phyloP scores from a whole-genome alignment of 2,329 filamentous ascomycete species.

The Botrytis tulipae region DNA sequence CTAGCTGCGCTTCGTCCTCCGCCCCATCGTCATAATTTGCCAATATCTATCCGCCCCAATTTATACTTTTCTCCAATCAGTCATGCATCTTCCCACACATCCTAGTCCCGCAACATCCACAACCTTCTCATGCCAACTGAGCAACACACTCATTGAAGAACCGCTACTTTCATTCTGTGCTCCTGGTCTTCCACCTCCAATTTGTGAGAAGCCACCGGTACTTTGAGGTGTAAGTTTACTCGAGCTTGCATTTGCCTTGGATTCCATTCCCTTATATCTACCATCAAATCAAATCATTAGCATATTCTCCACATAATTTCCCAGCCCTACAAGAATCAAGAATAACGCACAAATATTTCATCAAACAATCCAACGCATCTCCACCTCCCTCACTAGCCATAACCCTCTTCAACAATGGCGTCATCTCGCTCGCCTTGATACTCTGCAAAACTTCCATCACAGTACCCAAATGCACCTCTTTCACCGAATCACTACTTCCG shows the following conservation, averaged over 20 bases:
- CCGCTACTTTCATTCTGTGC: conserved; percentile 66
- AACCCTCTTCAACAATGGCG: conserved; percentile 77
- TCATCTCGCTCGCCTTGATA: conserved; percentile 96
- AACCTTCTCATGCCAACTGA: conserved; percentile 99
- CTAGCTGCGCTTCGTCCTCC: not conserved
- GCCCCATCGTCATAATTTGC: not conserved
- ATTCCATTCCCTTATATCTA: conserved; percentile 88
- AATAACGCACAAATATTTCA: conserved; percentile 85
- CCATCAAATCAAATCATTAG: not conserved
- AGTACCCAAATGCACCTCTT: conserved; percentile 82
- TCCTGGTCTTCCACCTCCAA: conserved; percentile 52
- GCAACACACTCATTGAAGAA: conserved; percentile 89
- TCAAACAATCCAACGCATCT: conserved; percentile 86
- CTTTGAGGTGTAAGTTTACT: conserved; percentile 65
- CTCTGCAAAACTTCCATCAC: conserved; percentile 93
- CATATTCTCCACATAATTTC: not conserved
- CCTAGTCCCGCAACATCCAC: conserved; percentile 91
- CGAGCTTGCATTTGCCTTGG: conserved; percentile 35
- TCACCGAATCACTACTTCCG: conserved; percentile 55
- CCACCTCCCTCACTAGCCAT: conserved; percentile 75
- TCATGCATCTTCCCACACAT: conserved; percentile 92
- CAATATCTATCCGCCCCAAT: not conserved
- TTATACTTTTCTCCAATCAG: conserved; percentile 88
- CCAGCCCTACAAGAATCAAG: not conserved
- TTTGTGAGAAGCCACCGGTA: conserved; percentile 80